Base-by-base conservation (phyloP, 1,284 basidiomycete genomes). In the Cryptococcus floricola region DNA sequence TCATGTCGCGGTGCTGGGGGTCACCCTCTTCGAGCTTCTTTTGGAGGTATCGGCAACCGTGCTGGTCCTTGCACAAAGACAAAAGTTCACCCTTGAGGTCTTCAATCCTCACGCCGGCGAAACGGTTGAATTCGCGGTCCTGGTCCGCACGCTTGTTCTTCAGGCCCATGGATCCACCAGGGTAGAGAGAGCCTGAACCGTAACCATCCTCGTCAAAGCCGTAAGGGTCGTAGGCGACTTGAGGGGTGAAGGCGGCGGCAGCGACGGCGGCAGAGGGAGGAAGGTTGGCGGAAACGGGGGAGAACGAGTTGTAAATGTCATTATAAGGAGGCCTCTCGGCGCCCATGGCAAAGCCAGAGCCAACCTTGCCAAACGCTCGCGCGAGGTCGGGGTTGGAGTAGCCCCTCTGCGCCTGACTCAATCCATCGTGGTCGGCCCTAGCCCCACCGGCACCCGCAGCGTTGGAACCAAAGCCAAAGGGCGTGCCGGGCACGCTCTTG, bases 1-100 rank as follows among this genome's bases (percentile, higher is more conserved):
- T 98, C 89, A 98, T 94, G 73, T 98, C 96, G 56, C 96, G 87
- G 78, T 97, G 91, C 75, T 94, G 89, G 14, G 92, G 84, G 60
- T 88, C 84, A 58, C 89, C 90, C 71, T 99, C 96, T 76, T 99
- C 96, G 41, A 99, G 83, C 79, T 98, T 98, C 85, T 98, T 98
- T 78, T 98, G 96, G 56, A 98, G 80, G 75, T 97, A 99, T 39
- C 96, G 86, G 74, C 96, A 99, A 3, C 96, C 96, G 76, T 98
- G 96, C 78, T 98, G 96, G 76, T 98, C 96, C 78, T 98, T 98
- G 84, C 94, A 98, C 31, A 98, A 79, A 14, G 85, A 82, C 28
- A 93, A 86, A 64, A 98, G 94, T 77, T 98, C 91, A 60, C 95
- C 95, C 65, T 89, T 86, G 46, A 99, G 81, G 71, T 99, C 96